phyloP scores from a whole-genome alignment of 495 filamentous ascomycete species.

The Penicillium cosmopolitanum region DNA sequence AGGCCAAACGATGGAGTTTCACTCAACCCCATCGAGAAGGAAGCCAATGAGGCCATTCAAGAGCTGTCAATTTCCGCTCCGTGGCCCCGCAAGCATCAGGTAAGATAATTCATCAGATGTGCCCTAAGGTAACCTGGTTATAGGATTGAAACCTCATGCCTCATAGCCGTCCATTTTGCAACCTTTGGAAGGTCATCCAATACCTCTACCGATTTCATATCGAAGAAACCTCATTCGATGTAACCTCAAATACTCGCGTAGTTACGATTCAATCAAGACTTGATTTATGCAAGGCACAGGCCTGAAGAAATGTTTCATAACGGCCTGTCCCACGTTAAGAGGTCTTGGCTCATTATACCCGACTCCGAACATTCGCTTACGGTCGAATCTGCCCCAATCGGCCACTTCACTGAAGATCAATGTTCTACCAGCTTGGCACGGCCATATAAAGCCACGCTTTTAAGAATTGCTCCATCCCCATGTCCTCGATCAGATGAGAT shows the following conservation, averaged over 20 bases:
- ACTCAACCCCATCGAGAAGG: too few relatives aligned
- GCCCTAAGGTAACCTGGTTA: too few relatives aligned
- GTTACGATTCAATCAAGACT: not conserved
- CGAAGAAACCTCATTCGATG: not conserved
- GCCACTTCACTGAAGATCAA: not conserved
- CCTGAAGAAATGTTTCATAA: not conserved
- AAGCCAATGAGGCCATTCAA: too few relatives aligned
- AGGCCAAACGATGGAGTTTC: too few relatives aligned
- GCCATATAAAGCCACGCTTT: not conserved
- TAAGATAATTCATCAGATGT: too few relatives aligned
- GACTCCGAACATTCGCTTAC: slow-evolving; percentile 4
- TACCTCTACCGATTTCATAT: not conserved
- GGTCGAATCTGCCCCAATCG: slow-evolving; percentile 1
- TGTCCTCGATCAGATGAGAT: slow-evolving; percentile 1
- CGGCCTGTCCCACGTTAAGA: not conserved
- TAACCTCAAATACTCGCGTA: not conserved
- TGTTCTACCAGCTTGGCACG: not conserved
- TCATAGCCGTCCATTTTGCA: too few relatives aligned
- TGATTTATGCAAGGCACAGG: not conserved
- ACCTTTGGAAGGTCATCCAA: too few relatives aligned
- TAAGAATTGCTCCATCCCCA: not conserved
- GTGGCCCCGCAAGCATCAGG: too few relatives aligned
- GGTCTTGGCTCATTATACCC: not conserved
- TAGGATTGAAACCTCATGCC: too few relatives aligned
- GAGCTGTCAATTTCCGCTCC: too few relatives aligned